Conservation (phyloP, 345 rosid species). For the Syzygium oleosum region DNA sequence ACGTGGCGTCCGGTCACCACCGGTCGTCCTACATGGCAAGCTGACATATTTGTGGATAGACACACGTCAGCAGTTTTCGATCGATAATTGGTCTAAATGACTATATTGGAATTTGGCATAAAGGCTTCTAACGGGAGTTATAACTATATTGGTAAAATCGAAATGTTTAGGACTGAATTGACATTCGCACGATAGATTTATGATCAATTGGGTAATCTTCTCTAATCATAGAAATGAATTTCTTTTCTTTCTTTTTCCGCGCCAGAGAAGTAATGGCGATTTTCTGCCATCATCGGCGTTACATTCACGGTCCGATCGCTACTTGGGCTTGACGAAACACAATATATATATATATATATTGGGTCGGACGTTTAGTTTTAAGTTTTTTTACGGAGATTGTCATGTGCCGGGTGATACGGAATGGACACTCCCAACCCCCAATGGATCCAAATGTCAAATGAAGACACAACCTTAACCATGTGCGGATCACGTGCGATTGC, state of each 20-base stretch:
- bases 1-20: accelerated
- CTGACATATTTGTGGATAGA: too few species aligned
- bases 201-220: neutral
- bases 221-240: neutral
- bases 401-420: neutral
- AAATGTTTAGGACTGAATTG: accelerated
- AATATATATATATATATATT: too few species aligned
- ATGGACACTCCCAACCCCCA: neutral
- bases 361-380: neutral
- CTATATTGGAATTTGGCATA: neutral
- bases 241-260: neutral
- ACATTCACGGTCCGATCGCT: neutral
- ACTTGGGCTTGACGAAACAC: neutral
- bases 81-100: accelerated
- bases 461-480: neutral
- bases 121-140: neutral
- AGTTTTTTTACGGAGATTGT: neutral
- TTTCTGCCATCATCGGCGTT: neutral
- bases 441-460: neutral
- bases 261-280: neutral
- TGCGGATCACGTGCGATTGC: neutral
- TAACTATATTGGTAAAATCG: neutral
- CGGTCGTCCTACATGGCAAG: accelerated
- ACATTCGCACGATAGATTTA: accelerated
- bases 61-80: accelerated